phyloP scores from a whole-genome alignment of 1,139 yeast genomes.

The Candida labiduridarum region DNA sequence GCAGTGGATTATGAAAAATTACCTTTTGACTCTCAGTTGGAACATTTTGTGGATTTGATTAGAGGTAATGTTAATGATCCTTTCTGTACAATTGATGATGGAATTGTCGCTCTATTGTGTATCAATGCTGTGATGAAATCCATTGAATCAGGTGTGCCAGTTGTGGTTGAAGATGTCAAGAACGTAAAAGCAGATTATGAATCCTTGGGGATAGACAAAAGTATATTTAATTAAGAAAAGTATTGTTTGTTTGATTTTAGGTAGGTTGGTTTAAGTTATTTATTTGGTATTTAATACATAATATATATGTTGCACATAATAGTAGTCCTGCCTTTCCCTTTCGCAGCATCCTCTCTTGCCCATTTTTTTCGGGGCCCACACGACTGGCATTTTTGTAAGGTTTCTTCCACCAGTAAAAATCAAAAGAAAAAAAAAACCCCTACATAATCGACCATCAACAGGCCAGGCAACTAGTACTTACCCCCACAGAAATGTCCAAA shows the following conservation, averaged over 20 bases:
- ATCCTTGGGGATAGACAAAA: conserved; percentile 16
- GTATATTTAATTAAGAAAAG: conserved; percentile 4
- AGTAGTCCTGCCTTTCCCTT: too few relatives aligned
- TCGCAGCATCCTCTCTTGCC: conserved; percentile 3
- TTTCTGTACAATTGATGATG: conserved; percentile 40
- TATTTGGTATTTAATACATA: too few relatives aligned
- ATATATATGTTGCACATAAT: too few relatives aligned
- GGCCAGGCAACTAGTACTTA: not conserved
- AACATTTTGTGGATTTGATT: conserved; percentile 33
- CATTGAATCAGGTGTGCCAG: conserved; percentile 39
- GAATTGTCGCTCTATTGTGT: conserved; percentile 36
- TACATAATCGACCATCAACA: not conserved
- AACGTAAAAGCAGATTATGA: conserved; percentile 27
- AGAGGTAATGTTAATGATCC: conserved; percentile 29
- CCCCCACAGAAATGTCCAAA: conserved; percentile 46
- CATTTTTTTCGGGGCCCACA: not conserved
- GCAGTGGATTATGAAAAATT: conserved; percentile 20
- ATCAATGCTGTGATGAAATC: conserved; percentile 41
- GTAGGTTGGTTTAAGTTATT: too few relatives aligned
- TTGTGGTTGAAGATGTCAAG: conserved; percentile 28
- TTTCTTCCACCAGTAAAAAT: conserved; percentile 9
- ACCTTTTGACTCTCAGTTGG: conserved; percentile 44
- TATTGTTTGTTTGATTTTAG: not conserved
- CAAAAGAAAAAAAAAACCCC: conserved; percentile 6
- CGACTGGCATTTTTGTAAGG: not conserved